Base-by-base conservation (phyloP, 352 stramenopile genomes). In the Phytophthora pistaciae region DNA sequence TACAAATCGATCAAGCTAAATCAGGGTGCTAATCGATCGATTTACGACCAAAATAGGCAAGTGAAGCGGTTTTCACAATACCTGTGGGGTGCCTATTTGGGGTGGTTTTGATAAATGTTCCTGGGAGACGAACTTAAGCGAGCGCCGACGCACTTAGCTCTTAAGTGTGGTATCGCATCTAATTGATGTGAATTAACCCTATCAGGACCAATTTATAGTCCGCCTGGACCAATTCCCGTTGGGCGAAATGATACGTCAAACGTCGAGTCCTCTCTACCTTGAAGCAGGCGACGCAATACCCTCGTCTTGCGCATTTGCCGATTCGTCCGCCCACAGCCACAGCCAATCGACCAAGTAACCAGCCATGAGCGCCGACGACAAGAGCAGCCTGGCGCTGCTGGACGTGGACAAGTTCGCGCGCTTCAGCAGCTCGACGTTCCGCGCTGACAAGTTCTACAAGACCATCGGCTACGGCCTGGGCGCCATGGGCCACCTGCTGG, bases 361-460 rank as follows among this genome's bases (percentile, higher is more conserved):
- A 46, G 25, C 9, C n/a, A 82, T 78, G 64, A 58, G 33, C 16
- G 56, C 68, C 20, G 57, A 25, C 20, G 49, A 71, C 50, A 77
- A 80, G 49, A 67, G 8, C 36, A 44, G 42, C 42, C 44, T 60
- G 64, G 21, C 61, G 29, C 44, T 80, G 46, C 78, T 93, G 65
- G 77, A 92, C 58, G 74, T 93, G 46, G 85, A 90, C 60, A 94
- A 94, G 76, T 86, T 94, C 38, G 79, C 81, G 25, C 75, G 77
- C 52, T 93, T 84, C 75, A 88, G 73, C 64, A 78, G 84, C 74
- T 73, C 61, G 62, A 91, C 83, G 56, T 72, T 86, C 70, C 75
- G 77, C 63, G 81, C 87, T 20, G 88, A 96, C 78, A 96, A 96
- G 75, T 79, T 93, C 64, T 90, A 89, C 79, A 96, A 96, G 75